Percentiles rank a stretch among this genome's conserved stretches.
These are phyloP conservation scores for Candida vartiovaarae DNA, from an alignment of 805 yeast species.

Conservation along the genomic window DNA sequence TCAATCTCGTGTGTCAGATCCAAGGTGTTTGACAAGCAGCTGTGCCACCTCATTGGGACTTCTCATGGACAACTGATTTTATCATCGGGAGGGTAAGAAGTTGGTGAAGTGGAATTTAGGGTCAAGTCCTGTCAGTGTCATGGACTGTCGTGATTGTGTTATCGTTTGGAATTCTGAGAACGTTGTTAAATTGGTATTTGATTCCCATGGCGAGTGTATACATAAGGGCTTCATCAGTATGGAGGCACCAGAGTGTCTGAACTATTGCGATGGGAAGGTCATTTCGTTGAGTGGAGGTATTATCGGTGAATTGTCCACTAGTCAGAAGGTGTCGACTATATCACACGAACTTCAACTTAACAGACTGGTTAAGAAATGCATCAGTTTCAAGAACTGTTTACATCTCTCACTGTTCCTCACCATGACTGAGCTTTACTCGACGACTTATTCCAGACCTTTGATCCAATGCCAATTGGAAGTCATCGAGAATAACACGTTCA, in stretches of 20 bases:
- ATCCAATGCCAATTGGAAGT: constrained; percentile 17
- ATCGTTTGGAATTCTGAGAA: constrained; percentile 18
- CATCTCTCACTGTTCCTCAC: constrained; percentile 19
- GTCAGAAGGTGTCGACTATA: neutral
- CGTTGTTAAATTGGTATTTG: constrained; percentile 4
- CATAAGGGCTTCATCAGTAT: constrained; percentile 17
- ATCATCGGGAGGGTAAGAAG: neutral
- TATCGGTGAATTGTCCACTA: neutral
- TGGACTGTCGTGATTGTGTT: constrained; percentile 5
- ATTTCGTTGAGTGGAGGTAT: neutral
- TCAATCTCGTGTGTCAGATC: constrained; percentile 16
- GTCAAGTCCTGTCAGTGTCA: constrained; percentile 18
- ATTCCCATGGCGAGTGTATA: neutral
- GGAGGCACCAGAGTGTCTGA: constrained; percentile 8
- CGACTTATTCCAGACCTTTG: constrained; percentile 1
- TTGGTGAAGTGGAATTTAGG: constrained; percentile 12
- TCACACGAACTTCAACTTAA: constrained; percentile 6
- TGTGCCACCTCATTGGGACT: constrained; percentile 16
- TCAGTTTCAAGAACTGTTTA: constrained; percentile 18
- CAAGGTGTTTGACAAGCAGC: constrained; percentile 2
- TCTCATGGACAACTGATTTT: constrained; percentile 18
- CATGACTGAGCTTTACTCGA: constrained; percentile 6
- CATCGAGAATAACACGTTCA: constrained; percentile 22
- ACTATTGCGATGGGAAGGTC: neutral
- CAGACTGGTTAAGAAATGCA: constrained; percentile 13